phyloP scores from a whole-genome alignment of 345 rosid genomes.

The Chamaenerion angustifolium region DNA sequence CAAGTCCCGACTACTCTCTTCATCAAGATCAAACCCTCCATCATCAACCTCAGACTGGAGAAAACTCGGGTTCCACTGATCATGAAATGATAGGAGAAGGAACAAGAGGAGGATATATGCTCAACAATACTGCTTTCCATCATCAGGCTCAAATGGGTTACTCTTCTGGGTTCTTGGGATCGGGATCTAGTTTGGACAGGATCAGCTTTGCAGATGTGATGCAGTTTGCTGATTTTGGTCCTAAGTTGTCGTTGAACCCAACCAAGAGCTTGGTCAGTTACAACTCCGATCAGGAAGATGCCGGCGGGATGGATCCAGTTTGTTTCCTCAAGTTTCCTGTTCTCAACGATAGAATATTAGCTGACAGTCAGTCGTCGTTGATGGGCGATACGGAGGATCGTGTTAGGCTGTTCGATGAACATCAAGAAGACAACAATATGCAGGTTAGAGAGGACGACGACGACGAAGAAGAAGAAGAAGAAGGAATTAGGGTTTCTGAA shows the following conservation, averaged over 20 bases:
- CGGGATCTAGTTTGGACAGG: constrained; percentile 41
- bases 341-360: constrained; percentile 37
- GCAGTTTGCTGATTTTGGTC: constrained; percentile 85
- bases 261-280: constrained; percentile 23
- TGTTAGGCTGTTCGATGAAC: constrained; percentile 9
- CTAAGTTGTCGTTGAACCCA: constrained; percentile 55
- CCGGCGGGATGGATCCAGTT: constrained; percentile 34
- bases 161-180: constrained; percentile 25
- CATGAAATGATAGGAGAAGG: constrained; percentile 31
- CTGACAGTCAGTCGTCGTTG: background rate
- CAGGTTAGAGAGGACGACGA: constrained; percentile 12
- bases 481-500: constrained; percentile 37
- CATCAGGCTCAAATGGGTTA: constrained; percentile 27
- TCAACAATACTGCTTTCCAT: constrained; percentile 26
- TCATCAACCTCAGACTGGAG: constrained; percentile 13
- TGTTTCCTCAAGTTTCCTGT: constrained; percentile 84
- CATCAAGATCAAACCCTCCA: constrained; percentile 18
- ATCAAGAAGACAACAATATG: constrained; percentile 21
- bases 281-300: constrained; percentile 20
- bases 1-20: constrained; percentile 29
- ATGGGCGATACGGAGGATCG: too few relatives aligned
- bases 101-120: constrained; percentile 35
- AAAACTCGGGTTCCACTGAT: constrained; percentile 15
- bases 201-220: constrained; percentile 73
- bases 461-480: constrained; percentile 18